phyloP scores from a whole-genome alignment of 345 rosid species.

The Lepidium didymum region DNA sequence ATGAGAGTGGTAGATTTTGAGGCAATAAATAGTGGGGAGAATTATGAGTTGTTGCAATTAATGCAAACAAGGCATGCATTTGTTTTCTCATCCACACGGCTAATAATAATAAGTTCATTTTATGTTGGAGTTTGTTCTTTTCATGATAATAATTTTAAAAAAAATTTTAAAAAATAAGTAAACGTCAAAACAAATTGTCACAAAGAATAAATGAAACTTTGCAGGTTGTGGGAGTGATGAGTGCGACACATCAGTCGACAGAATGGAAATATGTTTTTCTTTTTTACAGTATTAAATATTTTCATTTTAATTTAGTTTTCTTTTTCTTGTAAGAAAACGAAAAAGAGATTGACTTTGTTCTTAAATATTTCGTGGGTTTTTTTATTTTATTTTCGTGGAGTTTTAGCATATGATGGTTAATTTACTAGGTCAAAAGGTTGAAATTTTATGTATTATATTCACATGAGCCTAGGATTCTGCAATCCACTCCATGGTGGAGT shows the following conservation, averaged over 20 bases:
- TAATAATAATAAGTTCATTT: slow-evolving; percentile 8
- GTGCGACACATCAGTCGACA: slow-evolving; percentile 32
- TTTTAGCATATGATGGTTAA: neutral
- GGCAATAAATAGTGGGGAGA: slow-evolving; percentile 29
- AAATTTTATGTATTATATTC: neutral
- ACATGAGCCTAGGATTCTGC: slow-evolving; percentile 29
- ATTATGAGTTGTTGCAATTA: slow-evolving; percentile 26
- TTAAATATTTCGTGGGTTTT: neutral
- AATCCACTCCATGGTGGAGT: slow-evolving; percentile 31
- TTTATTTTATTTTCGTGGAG: neutral
- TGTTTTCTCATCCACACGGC: slow-evolving; percentile 17
- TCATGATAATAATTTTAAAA: neutral
- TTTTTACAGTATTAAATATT: neutral
- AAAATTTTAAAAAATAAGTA: neutral
- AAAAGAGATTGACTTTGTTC: neutral
- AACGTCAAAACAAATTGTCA: slow-evolving; percentile 3
- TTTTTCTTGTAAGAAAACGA: neutral
- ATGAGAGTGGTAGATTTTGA: slow-evolving; percentile 29
- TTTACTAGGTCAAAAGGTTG: slow-evolving; percentile 12
- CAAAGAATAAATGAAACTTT: slow-evolving; percentile 27
- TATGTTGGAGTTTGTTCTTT: slow-evolving; percentile 25
- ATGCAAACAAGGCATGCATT: slow-evolving; percentile 30
- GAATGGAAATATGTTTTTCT: slow-evolving; percentile 20
- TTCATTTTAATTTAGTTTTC: neutral
- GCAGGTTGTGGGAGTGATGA: slow-evolving; percentile 30